phyloP scores from a whole-genome alignment of 2,329 filamentous ascomycete species.

The Aspergillus fructus region DNA sequence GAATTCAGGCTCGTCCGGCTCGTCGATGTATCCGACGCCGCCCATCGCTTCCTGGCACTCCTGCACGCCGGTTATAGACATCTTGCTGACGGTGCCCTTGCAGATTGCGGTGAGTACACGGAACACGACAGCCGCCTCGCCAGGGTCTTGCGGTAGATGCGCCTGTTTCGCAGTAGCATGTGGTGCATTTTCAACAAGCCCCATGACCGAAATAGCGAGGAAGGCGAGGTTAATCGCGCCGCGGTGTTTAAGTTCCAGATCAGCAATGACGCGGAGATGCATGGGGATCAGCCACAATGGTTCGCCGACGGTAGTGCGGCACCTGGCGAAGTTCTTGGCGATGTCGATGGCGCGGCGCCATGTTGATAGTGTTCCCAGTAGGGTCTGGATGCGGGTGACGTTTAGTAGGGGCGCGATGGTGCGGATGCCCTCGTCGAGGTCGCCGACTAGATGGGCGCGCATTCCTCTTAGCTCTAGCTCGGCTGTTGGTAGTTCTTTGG shows the following conservation, averaged over 20 bases:
- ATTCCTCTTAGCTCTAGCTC: constrained; percentile 65
- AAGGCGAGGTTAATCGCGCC: constrained; percentile 38
- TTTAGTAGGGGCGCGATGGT: constrained; percentile 69
- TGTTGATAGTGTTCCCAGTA: constrained; percentile 35
- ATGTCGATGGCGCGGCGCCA: constrained; percentile 44
- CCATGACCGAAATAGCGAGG: constrained; percentile 33
- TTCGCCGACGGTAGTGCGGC: constrained; percentile 37
- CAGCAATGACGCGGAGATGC: constrained; percentile 41
- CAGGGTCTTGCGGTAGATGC: constrained; percentile 28
- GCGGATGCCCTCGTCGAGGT: constrained; percentile 64
- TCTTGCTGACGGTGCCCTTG: constrained; percentile 38
- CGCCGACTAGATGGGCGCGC: constrained; percentile 66
- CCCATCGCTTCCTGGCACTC: constrained; percentile 41
- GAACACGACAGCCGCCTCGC: constrained; percentile 27
- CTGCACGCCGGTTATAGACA: constrained; percentile 29
- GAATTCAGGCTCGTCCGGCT: constrained; percentile 55
- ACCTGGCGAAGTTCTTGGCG: constrained; percentile 41
- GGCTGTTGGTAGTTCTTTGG: constrained; percentile 67
- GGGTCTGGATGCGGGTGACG: constrained; percentile 55
- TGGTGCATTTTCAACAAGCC: constrained; percentile 53
- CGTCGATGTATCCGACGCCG: constrained; percentile 42
- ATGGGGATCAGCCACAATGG: constrained; percentile 41
- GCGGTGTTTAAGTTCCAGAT: constrained; percentile 40
- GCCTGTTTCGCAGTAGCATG: neutral
- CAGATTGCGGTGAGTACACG: constrained; percentile 29